Evolutionary conservation across 2,329 filamentous ascomycete species (phyloP).

Genomic region (Nemania sp.): DNA sequence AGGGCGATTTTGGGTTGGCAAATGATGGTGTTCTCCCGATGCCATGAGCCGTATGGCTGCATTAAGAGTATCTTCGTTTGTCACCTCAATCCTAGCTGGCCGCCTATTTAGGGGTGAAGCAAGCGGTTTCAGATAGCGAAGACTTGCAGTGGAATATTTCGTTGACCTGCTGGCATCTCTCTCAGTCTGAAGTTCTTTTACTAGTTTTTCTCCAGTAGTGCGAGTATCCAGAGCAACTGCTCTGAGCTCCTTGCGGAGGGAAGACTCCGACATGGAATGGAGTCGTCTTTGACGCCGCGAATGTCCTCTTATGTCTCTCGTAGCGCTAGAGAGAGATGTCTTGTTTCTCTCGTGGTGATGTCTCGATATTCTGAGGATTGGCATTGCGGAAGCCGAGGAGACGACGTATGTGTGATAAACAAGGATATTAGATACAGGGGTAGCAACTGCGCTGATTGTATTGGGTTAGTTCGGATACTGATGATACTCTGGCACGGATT

Average conservation of each 20-base stretch:
- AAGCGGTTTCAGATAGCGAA: not conserved
- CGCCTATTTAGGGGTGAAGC: not conserved
- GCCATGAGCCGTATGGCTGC: not conserved
- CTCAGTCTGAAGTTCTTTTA: not conserved
- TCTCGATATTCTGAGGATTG: not conserved
- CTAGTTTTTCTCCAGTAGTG: not conserved
- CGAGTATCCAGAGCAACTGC: not conserved
- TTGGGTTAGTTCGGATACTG: too few relatives aligned
- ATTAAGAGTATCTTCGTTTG: not conserved
- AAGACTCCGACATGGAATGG: not conserved
- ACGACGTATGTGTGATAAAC: not conserved
- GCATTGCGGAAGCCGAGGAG: not conserved
- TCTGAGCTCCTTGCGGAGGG: not conserved
- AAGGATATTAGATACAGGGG: too few relatives aligned
- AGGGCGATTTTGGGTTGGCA: not conserved
- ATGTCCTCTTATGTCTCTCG: not conserved
- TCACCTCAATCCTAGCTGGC: not conserved
- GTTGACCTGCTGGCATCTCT: not conserved
- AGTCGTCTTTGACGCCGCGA: not conserved
- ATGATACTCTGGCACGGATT: too few relatives aligned
- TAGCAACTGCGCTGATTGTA: too few relatives aligned
- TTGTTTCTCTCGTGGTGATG: not conserved
- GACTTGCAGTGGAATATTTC: not conserved
- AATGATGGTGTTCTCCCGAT: not conserved
- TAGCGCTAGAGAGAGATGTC: not conserved